Conservation (phyloP, 441 rosid genomes). For the Adansonia rubrostipa region DNA sequence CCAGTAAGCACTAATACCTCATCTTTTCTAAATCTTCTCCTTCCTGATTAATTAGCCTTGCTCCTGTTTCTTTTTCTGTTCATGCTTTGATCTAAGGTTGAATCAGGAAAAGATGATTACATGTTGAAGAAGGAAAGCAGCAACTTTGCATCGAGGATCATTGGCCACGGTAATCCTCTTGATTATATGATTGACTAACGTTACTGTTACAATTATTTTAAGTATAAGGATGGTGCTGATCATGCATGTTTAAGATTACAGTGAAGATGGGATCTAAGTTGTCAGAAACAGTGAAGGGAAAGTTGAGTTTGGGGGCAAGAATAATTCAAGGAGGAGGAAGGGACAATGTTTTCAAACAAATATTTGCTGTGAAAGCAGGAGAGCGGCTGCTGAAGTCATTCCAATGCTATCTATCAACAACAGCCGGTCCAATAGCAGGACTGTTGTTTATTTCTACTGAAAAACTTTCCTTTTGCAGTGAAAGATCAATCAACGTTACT, state of each 20-base stretch:
- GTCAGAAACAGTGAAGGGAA: constrained; percentile 60
- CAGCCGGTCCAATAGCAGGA: constrained; percentile 68
- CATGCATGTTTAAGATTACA: not conserved
- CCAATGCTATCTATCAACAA: constrained; percentile 66
- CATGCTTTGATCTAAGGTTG: not conserved
- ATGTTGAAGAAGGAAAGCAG: constrained; percentile 10
- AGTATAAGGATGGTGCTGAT: not conserved
- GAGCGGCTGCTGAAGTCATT: constrained; percentile 52
- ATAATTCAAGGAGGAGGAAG: constrained; percentile 67
- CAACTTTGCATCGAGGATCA: not conserved
- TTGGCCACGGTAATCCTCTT: constrained; percentile 3
- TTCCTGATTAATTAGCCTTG: not conserved
- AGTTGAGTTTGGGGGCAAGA: constrained; percentile 48
- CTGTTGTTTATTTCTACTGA: constrained; percentile 62
- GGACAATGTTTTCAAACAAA: constrained; percentile 53
- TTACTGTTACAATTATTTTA: not conserved
- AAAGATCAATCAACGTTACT: constrained; percentile 55
- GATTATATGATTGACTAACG: not conserved
- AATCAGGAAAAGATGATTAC: not conserved
- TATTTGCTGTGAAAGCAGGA: constrained; percentile 46
- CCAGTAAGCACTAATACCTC: not conserved
- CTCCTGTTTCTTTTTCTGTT: constrained; percentile 8
- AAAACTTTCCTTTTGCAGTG: constrained; percentile 66
- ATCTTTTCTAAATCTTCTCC: not conserved
- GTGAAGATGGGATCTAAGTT: constrained; percentile 47